Percentiles rank a stretch among this genome's conserved stretches.
phyloP scores from a whole-genome alignment of 2,329 filamentous ascomycete genomes.

The Verticillium zaregamsianum region DNA sequence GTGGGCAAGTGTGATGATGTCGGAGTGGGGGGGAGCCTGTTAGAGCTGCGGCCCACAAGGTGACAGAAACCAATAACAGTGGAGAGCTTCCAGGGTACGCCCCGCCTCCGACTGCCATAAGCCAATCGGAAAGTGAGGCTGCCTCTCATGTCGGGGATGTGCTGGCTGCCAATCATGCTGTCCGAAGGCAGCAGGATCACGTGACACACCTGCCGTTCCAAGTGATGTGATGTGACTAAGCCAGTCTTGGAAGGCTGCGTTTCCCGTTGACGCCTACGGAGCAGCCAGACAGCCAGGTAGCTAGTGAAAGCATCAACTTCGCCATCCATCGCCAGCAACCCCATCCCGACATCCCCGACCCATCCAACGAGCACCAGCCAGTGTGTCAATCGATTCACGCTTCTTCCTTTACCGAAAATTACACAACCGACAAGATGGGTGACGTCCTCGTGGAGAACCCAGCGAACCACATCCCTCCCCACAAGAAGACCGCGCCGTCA shows the following conservation, averaged over 20 bases:
- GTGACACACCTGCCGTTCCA: background rate
- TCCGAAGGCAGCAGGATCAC: background rate
- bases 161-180: background rate
- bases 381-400: background rate
- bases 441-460: constrained; percentile 83
- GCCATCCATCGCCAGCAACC: constrained; percentile 1
- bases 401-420: background rate
- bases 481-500: constrained; percentile 75
- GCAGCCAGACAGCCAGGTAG: background rate
- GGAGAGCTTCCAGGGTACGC: background rate
- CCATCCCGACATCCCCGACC: background rate
- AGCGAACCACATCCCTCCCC: constrained; percentile 66
- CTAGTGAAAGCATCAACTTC: constrained; percentile 2
- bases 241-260: background rate
- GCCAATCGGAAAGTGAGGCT: background rate
- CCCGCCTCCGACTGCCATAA: background rate
- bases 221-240: background rate
- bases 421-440: constrained; percentile 58
- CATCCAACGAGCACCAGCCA: background rate
- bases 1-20: background rate
- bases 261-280: background rate
- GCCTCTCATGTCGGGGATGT: background rate
- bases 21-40: background rate
- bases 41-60: background rate
- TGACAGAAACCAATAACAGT: background rate